phyloP scores from a whole-genome alignment of 2,329 filamentous ascomycete species.

The Fusarium protoensiforme region DNA sequence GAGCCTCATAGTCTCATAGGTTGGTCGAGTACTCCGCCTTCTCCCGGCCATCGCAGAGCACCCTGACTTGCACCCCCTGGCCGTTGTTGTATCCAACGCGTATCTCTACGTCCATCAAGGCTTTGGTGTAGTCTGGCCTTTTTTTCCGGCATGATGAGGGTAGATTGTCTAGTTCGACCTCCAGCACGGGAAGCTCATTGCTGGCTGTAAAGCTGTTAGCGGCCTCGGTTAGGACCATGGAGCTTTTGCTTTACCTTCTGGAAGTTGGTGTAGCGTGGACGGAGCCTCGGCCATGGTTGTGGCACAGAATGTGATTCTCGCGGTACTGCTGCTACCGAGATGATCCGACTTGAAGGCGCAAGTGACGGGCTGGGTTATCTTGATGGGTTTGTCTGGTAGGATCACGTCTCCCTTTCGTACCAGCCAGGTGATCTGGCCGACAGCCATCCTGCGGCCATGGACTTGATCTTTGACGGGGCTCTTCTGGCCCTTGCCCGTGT shows the following conservation, averaged over 20 bases:
- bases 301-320: not conserved
- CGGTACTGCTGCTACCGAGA: not conserved
- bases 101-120: not conserved
- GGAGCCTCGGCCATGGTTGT: not conserved
- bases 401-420: not conserved
- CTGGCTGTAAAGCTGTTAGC: not conserved
- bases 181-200: not conserved
- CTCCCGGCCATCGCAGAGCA: not conserved
- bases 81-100: not conserved
- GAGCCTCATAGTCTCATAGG: not conserved
- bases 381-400: not conserved
- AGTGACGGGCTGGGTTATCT: not conserved
- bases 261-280: not conserved
- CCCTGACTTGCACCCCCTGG: not conserved
- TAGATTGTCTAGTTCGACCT: not conserved
- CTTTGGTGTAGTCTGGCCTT: not conserved
- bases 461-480: not conserved
- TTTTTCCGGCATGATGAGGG: not conserved
- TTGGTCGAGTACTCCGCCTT: not conserved
- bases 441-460: not conserved
- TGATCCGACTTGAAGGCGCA: not conserved
- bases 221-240: not conserved
- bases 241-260: not conserved
- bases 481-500: not conserved
- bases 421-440: not conserved